phyloP scores from a whole-genome alignment of 2,329 filamentous ascomycete species.

The Trematosphaeria pertusa region DNA sequence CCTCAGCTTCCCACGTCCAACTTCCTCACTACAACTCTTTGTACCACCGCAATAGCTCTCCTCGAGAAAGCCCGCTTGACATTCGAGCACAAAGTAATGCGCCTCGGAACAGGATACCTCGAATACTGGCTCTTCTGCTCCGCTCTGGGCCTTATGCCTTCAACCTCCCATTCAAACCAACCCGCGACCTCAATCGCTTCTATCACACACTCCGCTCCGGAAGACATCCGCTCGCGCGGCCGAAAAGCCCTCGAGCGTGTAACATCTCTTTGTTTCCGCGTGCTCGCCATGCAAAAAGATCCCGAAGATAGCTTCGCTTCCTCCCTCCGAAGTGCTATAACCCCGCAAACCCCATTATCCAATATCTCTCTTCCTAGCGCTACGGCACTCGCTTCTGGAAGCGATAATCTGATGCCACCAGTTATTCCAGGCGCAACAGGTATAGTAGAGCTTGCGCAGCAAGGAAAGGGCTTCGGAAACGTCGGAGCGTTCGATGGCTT shows the following conservation, averaged over 20 bases:
- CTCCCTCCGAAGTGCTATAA: constrained; percentile 28
- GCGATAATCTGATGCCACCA: constrained; percentile 9
- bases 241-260: constrained; percentile 36
- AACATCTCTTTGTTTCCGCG: constrained; percentile 32
- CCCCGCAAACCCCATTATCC: constrained; percentile 13
- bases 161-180: constrained; percentile 21
- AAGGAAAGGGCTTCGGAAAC: constrained; percentile 12
- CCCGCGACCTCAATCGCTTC: constrained; percentile 25
- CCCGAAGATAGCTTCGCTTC: constrained; percentile 27
- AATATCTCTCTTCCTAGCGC: constrained; percentile 16
- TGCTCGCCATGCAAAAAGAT: constrained; percentile 41
- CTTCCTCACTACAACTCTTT: constrained; percentile 35
- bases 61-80: constrained; percentile 36
- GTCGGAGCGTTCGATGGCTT: constrained; percentile 30
- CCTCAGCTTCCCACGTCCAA: constrained; percentile 30
- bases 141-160: constrained; percentile 38
- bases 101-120: constrained; percentile 45
- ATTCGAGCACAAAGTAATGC: constrained; percentile 44
- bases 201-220: constrained; percentile 19
- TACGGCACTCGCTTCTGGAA: background rate
- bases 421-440: constrained; percentile 13
- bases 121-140: constrained; percentile 45
- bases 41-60: constrained; percentile 33
- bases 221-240: constrained; percentile 28
- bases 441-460: constrained; percentile 7